phyloP scores from a whole-genome alignment of 73 alveolate genomes.

The Paramecium tetraurelia region DNA sequence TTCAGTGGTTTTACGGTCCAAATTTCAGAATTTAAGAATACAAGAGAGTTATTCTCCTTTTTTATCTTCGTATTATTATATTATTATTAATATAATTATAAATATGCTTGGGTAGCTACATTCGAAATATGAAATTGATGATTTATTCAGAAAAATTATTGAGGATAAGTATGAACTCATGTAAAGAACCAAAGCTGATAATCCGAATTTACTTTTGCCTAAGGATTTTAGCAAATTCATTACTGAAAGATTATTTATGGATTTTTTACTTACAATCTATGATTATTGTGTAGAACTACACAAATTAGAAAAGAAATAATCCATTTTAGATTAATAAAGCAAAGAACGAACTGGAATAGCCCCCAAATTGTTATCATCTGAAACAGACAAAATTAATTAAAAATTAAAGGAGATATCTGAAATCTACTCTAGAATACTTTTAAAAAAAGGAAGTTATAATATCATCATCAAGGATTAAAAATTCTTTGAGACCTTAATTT shows the following conservation, averaged over 20 bases:
- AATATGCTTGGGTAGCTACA: not conserved
- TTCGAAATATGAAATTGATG: constrained; percentile 11
- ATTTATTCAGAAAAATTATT: not conserved
- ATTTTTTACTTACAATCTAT: constrained; percentile 3
- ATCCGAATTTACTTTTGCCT: not conserved
- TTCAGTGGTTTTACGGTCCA: not conserved
- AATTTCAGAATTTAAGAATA: not conserved
- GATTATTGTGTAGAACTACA: constrained; percentile 33
- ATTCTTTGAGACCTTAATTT: constrained; percentile 59
- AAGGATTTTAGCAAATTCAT: constrained; percentile 17
- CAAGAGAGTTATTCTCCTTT: not conserved
- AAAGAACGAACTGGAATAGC: constrained; percentile 30
- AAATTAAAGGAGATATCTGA: constrained; percentile 38
- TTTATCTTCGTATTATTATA: not conserved
- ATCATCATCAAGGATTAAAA: constrained; percentile 34
- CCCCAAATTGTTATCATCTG: constrained; percentile 53
- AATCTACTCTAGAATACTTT: not conserved
- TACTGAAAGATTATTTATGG: not conserved
- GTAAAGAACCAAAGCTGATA: not conserved
- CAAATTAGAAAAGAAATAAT: constrained; percentile 51
- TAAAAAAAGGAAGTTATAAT: constrained; percentile 28
- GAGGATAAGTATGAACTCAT: constrained; percentile 22
- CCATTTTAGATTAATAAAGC: constrained; percentile 24
- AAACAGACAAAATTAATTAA: constrained; percentile 45
- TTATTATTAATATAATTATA: not conserved